Conservation (phyloP, 2,329 filamentous ascomycete species). For the Aspergillus nomiae region DNA sequence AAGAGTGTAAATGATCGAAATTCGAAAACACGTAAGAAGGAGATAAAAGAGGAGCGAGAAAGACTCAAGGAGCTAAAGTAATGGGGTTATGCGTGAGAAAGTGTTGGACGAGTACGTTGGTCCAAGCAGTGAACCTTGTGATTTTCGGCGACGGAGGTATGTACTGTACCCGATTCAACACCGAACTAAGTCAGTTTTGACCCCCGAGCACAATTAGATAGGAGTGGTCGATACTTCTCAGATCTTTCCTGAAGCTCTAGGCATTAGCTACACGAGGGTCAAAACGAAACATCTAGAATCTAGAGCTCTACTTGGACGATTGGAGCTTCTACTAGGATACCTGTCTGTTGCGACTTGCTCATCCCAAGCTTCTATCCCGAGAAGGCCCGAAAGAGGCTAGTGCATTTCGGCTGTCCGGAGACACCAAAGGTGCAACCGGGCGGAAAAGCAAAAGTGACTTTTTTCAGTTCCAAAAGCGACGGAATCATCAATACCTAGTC, state of each 20-base stretch:
- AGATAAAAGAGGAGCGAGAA: neutral
- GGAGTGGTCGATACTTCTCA: neutral
- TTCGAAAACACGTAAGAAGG: neutral
- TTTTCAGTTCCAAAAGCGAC: conserved; percentile 33
- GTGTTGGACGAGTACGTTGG: conserved; percentile 7
- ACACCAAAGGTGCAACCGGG: conserved; percentile 30
- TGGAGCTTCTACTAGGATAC: neutral
- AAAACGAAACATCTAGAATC: neutral
- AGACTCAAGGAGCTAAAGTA: neutral
- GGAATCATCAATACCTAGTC: conserved; percentile 7
- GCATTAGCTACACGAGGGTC: neutral
- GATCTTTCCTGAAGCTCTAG: neutral
- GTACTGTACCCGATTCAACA: neutral
- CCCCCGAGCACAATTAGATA: neutral
- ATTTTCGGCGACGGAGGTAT: neutral
- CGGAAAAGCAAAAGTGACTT: conserved; percentile 34
- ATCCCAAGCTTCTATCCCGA: conserved; percentile 10
- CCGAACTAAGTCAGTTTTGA: neutral
- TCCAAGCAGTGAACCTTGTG: conserved; percentile 9
- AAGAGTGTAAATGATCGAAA: neutral
- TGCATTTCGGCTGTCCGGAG: conserved; percentile 25
- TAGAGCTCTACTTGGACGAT: neutral
- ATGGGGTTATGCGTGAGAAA: neutral
- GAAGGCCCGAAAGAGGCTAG: conserved; percentile 18
- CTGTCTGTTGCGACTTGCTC: neutral